Evolutionary conservation across 177 flowering plant genomes (phyloP), one percentile per base, ranked within the genome.

Genomic region (Vitis hybrid): DNA sequence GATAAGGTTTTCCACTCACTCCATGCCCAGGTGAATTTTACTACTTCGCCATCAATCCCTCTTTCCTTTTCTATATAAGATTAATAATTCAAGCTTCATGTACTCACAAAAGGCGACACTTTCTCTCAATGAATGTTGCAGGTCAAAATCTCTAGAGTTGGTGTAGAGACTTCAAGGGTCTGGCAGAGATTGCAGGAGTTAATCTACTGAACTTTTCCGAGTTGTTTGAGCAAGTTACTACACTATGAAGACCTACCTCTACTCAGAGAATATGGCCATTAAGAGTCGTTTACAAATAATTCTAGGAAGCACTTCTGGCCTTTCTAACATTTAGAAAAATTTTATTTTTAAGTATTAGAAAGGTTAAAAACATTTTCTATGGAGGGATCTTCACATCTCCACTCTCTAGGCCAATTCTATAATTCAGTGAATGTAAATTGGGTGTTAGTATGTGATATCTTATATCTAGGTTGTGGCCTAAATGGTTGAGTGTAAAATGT

Each of bases 141-240:
- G 89, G 89, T 76, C 1, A 77, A 67, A 31, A 68, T 81, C 67
- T 63, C 86, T 9, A 85, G 89, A 59, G 72, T 85, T 67, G 89
- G 89, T 2, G 75, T 85, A 4, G 85, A 83, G 68, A 78, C 80
- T 38, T 22, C 72, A 64, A 81, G 82, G 71, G 78, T 85, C 6
- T 70, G 59, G 14, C 75, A 82, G 64, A 80, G 86, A 73, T 11
- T 85, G 69, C 67, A 77, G 53, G 80, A 82, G 14, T 59, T 79
- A 60, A 66, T 72, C 7, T 49, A 11, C 67, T 68, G 18, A 47
- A 19, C 31, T 24, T 12, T 56, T 67, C 17, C 38, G 50, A 18
- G 8, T 18, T 28, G 18, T 49, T 55, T 31, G 50, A 66, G 52
- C 69, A 52, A 52, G 15, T 52, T 7, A 7, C 13, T 52, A 14